phyloP scores from a whole-genome alignment of 148 eudicot genomes.

The Nepenthes mirabilis region DNA sequence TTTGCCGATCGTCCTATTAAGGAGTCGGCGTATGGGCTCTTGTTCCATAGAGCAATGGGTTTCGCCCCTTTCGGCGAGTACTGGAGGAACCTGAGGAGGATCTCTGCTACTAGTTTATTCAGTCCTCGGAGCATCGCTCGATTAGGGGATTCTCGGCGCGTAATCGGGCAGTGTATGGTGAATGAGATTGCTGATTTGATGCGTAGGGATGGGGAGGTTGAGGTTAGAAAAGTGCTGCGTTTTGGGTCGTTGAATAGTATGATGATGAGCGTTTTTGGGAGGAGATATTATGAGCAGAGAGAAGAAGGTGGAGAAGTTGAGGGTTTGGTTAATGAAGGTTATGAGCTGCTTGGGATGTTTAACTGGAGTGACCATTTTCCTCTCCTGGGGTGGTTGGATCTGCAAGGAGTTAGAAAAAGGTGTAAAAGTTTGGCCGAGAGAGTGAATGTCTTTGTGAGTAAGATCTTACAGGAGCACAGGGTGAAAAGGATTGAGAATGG shows the following conservation, averaged over 20 bases:
- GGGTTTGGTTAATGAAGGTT: constrained; percentile 68
- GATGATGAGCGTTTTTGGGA: constrained; percentile 86
- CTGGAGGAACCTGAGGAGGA: constrained; percentile 65
- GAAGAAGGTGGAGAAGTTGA: constrained; percentile 25
- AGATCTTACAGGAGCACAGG: constrained; percentile 51
- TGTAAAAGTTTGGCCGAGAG: constrained; percentile 33
- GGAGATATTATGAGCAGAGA: constrained; percentile 13
- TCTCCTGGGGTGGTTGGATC: constrained; percentile 56
- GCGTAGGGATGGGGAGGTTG: constrained; percentile 28
- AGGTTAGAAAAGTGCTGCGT: constrained; percentile 43
- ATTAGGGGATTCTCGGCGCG: constrained; percentile 26
- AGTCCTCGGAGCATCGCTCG: constrained; percentile 31
- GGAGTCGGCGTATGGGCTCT: constrained; percentile 71
- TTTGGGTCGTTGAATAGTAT: constrained; percentile 75
- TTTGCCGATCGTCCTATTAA: constrained; percentile 85
- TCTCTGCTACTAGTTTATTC: constrained; percentile 61
- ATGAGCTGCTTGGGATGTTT: constrained; percentile 60
- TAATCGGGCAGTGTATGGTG: constrained; percentile 41
- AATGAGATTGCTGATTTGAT: constrained; percentile 14
- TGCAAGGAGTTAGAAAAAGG: constrained; percentile 74
- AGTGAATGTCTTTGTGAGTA: constrained; percentile 66
- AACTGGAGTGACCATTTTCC: constrained; percentile 94
- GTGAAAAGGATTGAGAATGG: constrained; percentile 9
- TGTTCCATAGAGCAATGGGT: constrained; percentile 88
- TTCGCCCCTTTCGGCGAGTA: constrained; percentile 85